Conservation (phyloP, 441 rosid species). For the Capsella rubella region DNA sequence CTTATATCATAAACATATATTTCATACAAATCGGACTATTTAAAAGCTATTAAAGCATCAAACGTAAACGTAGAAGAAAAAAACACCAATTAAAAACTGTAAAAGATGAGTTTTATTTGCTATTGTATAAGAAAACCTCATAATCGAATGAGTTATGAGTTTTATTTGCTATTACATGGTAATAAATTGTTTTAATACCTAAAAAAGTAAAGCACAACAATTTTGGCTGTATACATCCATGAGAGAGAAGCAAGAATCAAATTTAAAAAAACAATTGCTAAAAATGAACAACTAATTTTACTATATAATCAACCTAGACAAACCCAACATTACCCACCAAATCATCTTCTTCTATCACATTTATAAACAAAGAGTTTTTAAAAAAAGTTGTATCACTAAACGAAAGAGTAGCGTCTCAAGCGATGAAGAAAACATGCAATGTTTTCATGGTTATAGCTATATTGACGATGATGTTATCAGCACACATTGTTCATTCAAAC, state of each 20-base stretch:
- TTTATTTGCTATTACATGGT: neutral
- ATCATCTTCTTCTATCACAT: neutral
- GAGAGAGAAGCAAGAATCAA: neutral
- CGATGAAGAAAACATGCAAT: neutral
- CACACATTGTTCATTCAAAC: slow-evolving; percentile 11
- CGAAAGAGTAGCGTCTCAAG: neutral
- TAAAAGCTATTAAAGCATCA: too few relatives aligned
- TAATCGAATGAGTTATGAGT: too few relatives aligned
- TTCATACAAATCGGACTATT: too few relatives aligned
- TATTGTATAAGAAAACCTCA: too few relatives aligned
- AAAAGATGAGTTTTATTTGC: too few relatives aligned
- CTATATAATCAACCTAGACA: slow-evolving; percentile 12
- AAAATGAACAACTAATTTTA: neutral
- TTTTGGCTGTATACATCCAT: neutral
- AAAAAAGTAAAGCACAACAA: neutral
- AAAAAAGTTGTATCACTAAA: neutral
- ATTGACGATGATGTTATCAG: neutral
- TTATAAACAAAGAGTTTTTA: neutral
- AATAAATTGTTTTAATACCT: neutral
- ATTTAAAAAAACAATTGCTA: neutral
- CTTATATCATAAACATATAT: too few relatives aligned
- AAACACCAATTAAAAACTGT: too few relatives aligned
- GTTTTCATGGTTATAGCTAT: slow-evolving; percentile 5
- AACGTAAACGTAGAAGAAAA: too few relatives aligned
- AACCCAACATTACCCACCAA: slow-evolving; percentile 2